Base-by-base conservation (phyloP, 164 flowering plant genomes). In the Platanus orientalis region DNA sequence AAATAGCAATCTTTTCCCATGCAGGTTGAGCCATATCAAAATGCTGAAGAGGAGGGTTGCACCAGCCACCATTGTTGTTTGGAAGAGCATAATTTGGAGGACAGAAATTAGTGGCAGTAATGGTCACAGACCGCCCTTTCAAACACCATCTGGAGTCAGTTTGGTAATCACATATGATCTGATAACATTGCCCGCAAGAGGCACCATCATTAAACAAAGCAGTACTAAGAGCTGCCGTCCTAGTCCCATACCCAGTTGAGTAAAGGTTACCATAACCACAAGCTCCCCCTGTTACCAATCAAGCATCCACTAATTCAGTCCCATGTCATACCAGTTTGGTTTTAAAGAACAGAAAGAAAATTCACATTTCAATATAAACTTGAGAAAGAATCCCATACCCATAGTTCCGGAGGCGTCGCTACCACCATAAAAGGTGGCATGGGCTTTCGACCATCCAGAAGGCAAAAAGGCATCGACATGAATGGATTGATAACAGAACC, bases 21-120 rank as follows among this genome's bases (percentile, higher is more conserved):
- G 98, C 91, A 9, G 96, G 98, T 70, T 92, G 86, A 69, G 98
- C 92, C 96, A 92, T 90, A 65, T 92, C 98, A 51, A 92, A 92
- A 55, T 90, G 98, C 67, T 80, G 62, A 57, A 77, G 86, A 0
- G 97, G 97, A 30, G 98, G 96, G 69, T 92, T 90, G 87, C 97
- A 90, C 98, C 98, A 90, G 2, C 98, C 98, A 5, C 98, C 98
- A 60, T 80, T 65, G 66, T 86, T 62, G 71, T 60, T 92, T 3
- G 98, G 77, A n/a, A 73, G 87, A 61, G 72, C 96, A 32, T 47
- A 84, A 68, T 92, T 92, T 12, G 96, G 93, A 52, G 98, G 98
- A 73, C 97, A 92, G 58, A 86, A 90, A 68, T 92, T 92, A 30
- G 98, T 92, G 3, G 97, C 96, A 14, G 97, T 90, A 19, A 92